Base-by-base conservation (phyloP, 768 basidiomycete genomes). In the Kwoniella bestiolae region DNA sequence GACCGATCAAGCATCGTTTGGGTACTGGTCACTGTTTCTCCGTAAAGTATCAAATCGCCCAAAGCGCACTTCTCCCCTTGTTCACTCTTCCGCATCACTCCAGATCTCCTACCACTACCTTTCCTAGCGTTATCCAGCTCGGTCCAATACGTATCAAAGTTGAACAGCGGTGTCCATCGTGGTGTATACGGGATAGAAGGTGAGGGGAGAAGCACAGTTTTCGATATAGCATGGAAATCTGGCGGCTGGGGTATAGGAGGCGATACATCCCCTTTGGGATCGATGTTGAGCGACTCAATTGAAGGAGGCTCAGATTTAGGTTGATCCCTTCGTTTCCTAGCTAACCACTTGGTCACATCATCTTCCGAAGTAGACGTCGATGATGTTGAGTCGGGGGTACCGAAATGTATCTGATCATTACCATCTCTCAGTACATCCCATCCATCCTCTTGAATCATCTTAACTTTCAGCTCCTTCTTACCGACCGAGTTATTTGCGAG, bases 1-100 rank as follows among this genome's bases (percentile, higher is more conserved):
- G 69, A 94, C 95, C 88, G 91, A 76, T 96, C 92, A 4, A 98
- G 84, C 86, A 97, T 87, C 2, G 92, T 94, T 79, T 98, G 96
- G 0, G 95, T 98, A 70, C 91, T 94, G 1, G 92, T 92, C 11
- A 99, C 90, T 0, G 88, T 87, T 79, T 96, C 92, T 32, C 90
- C 89, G 69, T 97, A 97, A 8, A 94, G 70, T 29, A 97, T 76
- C 38, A 87, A 85, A 65, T 94, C 92, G 0, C 94, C 94, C 3
- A 90, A 79, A 2, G 86, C 85, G 65, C 72, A 73, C 34, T 32
- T 63, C 1, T 63, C 49, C 5, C 72, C 75, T n/a, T 68, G 44
- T 25, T 46, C 32, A 16, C 46, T 62, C 46, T 68, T 67, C 0
- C 69, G 45, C 68, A 69, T 3, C 7, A 64, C 60, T 1, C 71